These are phyloP conservation scores for Fagopyrum tataricum DNA, from an alignment of 148 eudicot genomes.

Conservation along the genomic window DNA sequence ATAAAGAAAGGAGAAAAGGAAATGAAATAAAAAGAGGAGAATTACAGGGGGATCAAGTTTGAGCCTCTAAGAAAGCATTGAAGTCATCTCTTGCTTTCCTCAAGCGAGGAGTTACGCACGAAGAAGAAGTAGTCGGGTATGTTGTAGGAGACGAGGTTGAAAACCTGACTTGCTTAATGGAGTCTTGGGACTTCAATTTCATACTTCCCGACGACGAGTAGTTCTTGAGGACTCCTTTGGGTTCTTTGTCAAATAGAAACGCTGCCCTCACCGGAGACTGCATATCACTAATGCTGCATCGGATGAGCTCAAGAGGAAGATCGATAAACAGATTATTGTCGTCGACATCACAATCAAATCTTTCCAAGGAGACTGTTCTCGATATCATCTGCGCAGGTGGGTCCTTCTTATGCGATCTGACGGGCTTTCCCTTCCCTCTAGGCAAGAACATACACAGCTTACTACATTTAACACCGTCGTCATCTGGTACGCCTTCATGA, in stretches of 20 bases:
- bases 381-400: slow-evolving; percentile 30
- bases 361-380: slow-evolving; percentile 57
- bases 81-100: slow-evolving; percentile 33
- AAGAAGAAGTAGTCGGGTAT: slow-evolving; percentile 21
- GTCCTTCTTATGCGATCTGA: slow-evolving; percentile 26
- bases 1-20: too few relatives aligned
- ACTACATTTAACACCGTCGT: slow-evolving; percentile 52
- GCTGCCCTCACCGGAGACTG: slow-evolving; percentile 64
- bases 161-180: slow-evolving; percentile 41
- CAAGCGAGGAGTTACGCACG: slow-evolving; percentile 34
- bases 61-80: slow-evolving; percentile 49
- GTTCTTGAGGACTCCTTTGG: slow-evolving; percentile 29
- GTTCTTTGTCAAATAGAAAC: slow-evolving; percentile 53
- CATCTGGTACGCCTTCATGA: slow-evolving; percentile 19
- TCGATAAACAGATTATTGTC: slow-evolving; percentile 45
- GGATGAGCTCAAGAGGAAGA: slow-evolving; percentile 66
- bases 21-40: too few relatives aligned
- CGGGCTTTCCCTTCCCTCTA: slow-evolving; percentile 59
- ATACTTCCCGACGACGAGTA: slow-evolving; percentile 21
- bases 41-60: too few relatives aligned
- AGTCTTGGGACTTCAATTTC: slow-evolving; percentile 9
- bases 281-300: slow-evolving; percentile 52
- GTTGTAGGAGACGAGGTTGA: slow-evolving; percentile 22
- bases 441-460: slow-evolving; percentile 74
- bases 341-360: slow-evolving; percentile 66